Evolutionary conservation across 768 basidiomycete species (phyloP).

Genomic region (Tricholoma matsutake): DNA sequence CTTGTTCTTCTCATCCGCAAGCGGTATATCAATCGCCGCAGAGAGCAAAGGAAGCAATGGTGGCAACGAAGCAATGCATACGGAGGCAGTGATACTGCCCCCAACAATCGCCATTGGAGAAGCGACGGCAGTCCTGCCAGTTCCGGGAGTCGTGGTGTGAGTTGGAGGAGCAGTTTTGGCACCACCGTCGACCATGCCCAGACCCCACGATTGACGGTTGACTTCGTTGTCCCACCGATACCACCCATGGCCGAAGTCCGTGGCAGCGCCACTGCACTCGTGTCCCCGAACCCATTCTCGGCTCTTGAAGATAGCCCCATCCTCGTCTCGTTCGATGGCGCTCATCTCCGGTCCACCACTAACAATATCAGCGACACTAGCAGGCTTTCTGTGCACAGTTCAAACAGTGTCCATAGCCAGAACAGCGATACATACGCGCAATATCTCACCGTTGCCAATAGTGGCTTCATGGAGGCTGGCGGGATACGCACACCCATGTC

Average conservation of each 20-base stretch:
- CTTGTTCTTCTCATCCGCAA: conserved; percentile 44
- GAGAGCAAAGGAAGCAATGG: conserved; percentile 42
- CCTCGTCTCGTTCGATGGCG: conserved; percentile 30
- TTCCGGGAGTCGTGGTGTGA: conserved; percentile 15
- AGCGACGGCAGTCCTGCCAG: conserved; percentile 20
- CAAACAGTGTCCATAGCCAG: conserved; percentile 35
- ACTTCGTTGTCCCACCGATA: conserved; percentile 34
- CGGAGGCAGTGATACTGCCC: conserved; percentile 8
- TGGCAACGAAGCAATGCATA: conserved; percentile 34
- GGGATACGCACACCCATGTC: conserved; percentile 50
- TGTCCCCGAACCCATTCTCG: conserved; percentile 10
- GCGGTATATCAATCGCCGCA: conserved; percentile 40
- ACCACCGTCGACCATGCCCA: conserved; percentile 52
- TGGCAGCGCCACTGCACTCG: conserved; percentile 12
- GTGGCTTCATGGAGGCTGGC: conserved; percentile 17
- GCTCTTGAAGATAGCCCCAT: conserved; percentile 22
- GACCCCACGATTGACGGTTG: conserved; percentile 19
- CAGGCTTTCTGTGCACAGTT: conserved; percentile 41
- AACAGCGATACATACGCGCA: conserved; percentile 36
- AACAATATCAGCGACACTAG: not conserved
- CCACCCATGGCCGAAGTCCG: conserved; percentile 59
- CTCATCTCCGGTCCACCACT: conserved; percentile 15
- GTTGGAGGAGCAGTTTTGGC: conserved; percentile 59
- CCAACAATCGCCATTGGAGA: conserved; percentile 16
- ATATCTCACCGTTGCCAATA: conserved; percentile 33